A percentile compares a stretch with the other conserved stretches of the same genome.
Conservation (phyloP, 78 protist genomes). For the Dictyostelium firmibasis region DNA sequence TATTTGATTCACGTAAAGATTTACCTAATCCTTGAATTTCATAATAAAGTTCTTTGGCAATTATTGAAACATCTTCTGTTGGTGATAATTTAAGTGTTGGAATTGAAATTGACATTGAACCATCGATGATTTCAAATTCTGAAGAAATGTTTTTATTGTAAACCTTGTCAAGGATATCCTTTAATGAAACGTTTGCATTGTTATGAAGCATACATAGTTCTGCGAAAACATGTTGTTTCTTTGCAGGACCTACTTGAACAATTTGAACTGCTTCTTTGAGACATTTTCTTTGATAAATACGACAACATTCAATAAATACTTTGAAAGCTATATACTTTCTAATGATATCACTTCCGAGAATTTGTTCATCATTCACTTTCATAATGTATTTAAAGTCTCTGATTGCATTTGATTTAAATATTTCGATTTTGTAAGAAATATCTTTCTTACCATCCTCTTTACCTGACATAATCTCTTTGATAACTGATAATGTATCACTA, state of each 20-base stretch:
- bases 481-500: background rate
- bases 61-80: background rate
- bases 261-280: background rate
- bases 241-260: background rate
- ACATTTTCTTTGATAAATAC: conserved; percentile 12
- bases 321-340: background rate
- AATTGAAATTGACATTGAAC: background rate
- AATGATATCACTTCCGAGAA: background rate
- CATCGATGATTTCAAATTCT: background rate
- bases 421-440: background rate
- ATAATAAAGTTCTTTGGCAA: background rate
- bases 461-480: background rate
- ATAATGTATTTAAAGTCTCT: background rate
- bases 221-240: background rate
- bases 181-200: background rate
- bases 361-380: background rate
- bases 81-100: background rate
- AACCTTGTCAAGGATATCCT: background rate
- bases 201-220: background rate
- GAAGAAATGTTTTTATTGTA: background rate
- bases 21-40: background rate
- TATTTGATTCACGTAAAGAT: background rate
- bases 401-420: background rate
- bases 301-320: background rate
- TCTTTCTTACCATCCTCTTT: conserved; percentile 6